These are phyloP conservation scores for Backusella circina DNA, from an alignment of 192 early-diverging fungal species.

Conservation along the genomic window DNA sequence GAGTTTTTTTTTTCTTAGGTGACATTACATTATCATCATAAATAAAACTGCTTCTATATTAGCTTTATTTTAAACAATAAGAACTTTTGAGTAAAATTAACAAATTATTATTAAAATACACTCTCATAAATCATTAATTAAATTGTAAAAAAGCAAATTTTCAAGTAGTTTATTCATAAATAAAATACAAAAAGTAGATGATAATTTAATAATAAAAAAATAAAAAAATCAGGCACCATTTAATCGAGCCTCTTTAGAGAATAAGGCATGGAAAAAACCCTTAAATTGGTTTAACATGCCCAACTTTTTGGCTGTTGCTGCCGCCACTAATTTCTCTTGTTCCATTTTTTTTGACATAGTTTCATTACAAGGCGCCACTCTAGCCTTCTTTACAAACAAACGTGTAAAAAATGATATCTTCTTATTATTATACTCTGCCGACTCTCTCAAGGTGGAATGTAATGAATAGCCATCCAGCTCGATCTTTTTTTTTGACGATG, in stretches of 20 bases:
- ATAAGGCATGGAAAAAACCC: background rate
- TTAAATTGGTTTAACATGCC: background rate
- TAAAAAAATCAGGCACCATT: background rate
- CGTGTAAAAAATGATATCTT: conserved; percentile 7
- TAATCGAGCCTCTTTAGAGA: background rate
- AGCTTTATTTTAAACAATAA: no score
- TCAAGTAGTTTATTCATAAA: background rate
- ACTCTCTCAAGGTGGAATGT: background rate
- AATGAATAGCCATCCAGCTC: background rate
- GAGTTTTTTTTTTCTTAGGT: no score
- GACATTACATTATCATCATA: no score
- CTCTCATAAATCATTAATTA: background rate
- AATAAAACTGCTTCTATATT: no score
- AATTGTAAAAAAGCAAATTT: background rate
- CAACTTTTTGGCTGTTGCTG: background rate
- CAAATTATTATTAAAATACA: no score
- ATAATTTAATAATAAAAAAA: background rate
- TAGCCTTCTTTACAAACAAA: conserved; percentile 3
- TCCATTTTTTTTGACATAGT: background rate
- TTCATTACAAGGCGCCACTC: background rate
- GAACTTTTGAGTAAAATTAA: no score
- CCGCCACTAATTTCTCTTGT: background rate
- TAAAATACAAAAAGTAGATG: background rate
- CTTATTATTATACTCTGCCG: background rate
- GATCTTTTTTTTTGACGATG: background rate